A percentile compares a stretch with the other conserved stretches of the same genome.
Conservation (phyloP, 2,329 filamentous ascomycete species). For the Penicillium olsonii region DNA sequence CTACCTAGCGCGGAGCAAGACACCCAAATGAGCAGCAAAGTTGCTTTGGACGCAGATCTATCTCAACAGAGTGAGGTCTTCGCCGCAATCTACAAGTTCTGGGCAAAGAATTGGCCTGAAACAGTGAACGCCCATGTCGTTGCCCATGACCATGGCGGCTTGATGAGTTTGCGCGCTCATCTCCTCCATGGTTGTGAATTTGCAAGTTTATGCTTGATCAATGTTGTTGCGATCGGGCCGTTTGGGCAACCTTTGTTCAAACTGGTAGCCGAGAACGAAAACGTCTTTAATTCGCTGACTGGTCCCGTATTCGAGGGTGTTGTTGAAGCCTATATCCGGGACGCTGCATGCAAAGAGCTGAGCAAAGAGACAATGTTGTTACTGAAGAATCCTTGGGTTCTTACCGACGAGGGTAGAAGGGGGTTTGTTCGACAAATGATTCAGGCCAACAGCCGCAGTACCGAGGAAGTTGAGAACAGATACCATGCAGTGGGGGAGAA, state of each 20-base stretch:
- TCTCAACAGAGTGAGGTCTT: constrained; percentile 41
- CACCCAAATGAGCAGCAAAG: constrained; percentile 10
- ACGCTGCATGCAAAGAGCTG: constrained; percentile 37
- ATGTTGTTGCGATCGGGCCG: constrained; percentile 47
- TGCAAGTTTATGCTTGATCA: constrained; percentile 44
- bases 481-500: constrained; percentile 39
- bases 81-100: constrained; percentile 41
- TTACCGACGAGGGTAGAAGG: constrained; percentile 26
- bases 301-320: constrained; percentile 41
- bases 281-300: constrained; percentile 39
- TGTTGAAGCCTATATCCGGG: constrained; percentile 40
- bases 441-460: constrained; percentile 35
- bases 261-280: constrained; percentile 38
- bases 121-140: constrained; percentile 39
- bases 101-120: constrained; percentile 21
- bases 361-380: constrained; percentile 35
- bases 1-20: constrained; percentile 16
- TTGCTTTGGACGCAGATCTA: constrained; percentile 36
- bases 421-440: constrained; percentile 47
- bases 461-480: constrained; percentile 40
- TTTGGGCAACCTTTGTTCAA: constrained; percentile 50
- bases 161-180: constrained; percentile 43
- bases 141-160: constrained; percentile 50
- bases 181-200: constrained; percentile 42
- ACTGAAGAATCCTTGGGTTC: constrained; percentile 41